These are phyloP conservation scores for Monosporascus sp. DNA, from an alignment of 2,329 filamentous ascomycete genomes.

Conservation along the genomic window DNA sequence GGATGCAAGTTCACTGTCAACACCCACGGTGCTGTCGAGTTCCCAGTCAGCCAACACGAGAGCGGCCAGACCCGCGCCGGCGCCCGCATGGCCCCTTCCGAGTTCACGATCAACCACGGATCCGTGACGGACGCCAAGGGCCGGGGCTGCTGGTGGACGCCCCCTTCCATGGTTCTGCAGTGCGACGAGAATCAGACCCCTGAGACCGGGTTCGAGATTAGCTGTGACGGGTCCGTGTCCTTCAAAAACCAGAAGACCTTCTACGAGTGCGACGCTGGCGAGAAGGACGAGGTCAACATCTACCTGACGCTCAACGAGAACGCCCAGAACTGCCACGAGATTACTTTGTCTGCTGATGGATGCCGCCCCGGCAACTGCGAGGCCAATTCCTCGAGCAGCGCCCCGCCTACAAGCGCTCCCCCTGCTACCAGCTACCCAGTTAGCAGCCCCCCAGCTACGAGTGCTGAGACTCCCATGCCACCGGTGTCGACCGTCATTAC, in stretches of 20 bases:
- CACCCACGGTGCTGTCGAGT: constrained; percentile 41
- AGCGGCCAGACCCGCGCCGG: constrained; percentile 54
- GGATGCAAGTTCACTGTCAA: constrained; percentile 47
- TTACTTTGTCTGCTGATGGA: constrained; percentile 37
- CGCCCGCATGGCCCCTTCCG: constrained; percentile 36
- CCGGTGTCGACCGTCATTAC: not conserved
- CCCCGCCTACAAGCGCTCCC: not conserved
- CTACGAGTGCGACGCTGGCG: constrained; percentile 52
- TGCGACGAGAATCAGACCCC: constrained; percentile 50
- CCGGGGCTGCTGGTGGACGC: constrained; percentile 58
- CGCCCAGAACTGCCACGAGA: constrained; percentile 38
- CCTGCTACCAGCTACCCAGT: not conserved
- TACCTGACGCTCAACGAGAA: constrained; percentile 37
- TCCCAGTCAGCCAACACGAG: constrained; percentile 50
- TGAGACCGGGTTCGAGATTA: constrained; percentile 49
- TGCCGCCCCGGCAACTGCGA: constrained; percentile 17
- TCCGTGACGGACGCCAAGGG: constrained; percentile 51
- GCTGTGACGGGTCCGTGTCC: constrained; percentile 43
- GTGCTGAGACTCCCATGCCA: not conserved
- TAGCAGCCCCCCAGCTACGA: not conserved
- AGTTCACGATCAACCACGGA: constrained; percentile 47
- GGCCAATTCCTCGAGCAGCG: not conserved
- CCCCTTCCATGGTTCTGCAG: constrained; percentile 52
- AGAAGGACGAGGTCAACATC: constrained; percentile 48
- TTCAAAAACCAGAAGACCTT: constrained; percentile 49